A percentile compares a stretch with the other conserved stretches of the same genome.
Evolutionary conservation across 2,329 filamentous ascomycete genomes (phyloP).

Genomic region (Huntiella omanensis): DNA sequence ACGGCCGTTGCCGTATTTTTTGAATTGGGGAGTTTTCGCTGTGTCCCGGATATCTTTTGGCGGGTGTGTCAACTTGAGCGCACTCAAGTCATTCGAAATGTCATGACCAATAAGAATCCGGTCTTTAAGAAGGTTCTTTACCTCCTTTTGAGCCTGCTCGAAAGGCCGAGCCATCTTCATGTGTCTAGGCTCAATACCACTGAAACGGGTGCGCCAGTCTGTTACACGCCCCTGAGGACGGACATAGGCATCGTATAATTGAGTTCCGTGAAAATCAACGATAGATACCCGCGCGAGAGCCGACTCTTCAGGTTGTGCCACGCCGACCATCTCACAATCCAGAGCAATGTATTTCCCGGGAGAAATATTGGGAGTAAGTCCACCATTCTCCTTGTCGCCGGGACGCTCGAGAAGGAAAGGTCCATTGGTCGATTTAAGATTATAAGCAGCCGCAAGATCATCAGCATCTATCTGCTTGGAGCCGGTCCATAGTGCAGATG

Average conservation of each 20-base stretch:
- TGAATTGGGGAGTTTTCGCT: constrained; percentile 55
- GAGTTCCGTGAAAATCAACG: constrained; percentile 82
- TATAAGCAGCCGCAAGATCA: constrained; percentile 42
- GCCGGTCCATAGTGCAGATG: constrained; percentile 39
- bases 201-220: constrained; percentile 78
- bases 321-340: constrained; percentile 97
- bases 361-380: constrained; percentile 40
- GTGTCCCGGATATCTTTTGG: constrained; percentile 69
- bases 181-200: constrained; percentile 57
- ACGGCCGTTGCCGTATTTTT: constrained; percentile 45
- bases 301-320: constrained; percentile 53
- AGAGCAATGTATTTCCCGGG: constrained; percentile 81
- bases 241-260: constrained; percentile 90
- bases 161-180: constrained; percentile 54
- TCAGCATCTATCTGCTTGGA: constrained; percentile 42
- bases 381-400: constrained; percentile 41
- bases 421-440: constrained; percentile 27
- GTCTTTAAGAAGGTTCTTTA: constrained; percentile 49
- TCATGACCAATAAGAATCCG: constrained; percentile 71
- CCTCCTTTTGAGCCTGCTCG: constrained; percentile 54
- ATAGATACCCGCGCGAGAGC: constrained; percentile 72
- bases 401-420: constrained; percentile 28
- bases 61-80: constrained; percentile 61
- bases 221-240: constrained; percentile 58
- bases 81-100: constrained; percentile 59